Evolutionary conservation across 1,139 yeast genomes (phyloP).

Genomic region (Magnusiomyces clavatus): DNA sequence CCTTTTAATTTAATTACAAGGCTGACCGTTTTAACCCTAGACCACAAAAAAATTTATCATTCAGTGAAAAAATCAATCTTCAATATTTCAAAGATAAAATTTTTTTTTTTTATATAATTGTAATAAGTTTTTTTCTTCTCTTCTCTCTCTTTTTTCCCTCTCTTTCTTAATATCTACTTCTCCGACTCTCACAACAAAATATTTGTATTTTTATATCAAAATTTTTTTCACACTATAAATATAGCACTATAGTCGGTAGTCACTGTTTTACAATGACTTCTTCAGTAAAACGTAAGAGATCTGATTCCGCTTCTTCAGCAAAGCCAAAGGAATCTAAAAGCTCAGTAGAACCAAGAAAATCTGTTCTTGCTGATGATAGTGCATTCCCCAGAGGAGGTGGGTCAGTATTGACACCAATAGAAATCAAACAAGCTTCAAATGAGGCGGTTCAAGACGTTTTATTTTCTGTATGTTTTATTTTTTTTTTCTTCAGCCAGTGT

Average conservation of each 20-base stretch:
- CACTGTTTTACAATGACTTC: conserved; percentile 5
- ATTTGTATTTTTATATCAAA: too few relatives aligned
- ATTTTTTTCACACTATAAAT: not conserved
- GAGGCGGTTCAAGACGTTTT: conserved; percentile 86
- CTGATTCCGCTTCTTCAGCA: conserved; percentile 9
- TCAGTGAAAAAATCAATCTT: too few relatives aligned
- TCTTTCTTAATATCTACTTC: not conserved
- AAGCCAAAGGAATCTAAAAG: conserved; percentile 6
- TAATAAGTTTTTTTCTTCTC: not conserved
- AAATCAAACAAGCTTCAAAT: conserved; percentile 84
- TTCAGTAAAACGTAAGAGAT: conserved; percentile 10
- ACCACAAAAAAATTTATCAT: too few relatives aligned
- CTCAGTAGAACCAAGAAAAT: conserved; percentile 1
- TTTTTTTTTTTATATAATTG: not conserved
- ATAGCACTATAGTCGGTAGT: too few relatives aligned
- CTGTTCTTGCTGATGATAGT: conserved; percentile 26
- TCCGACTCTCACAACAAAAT: not conserved
- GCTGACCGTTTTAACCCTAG: not conserved
- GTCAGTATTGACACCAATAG: conserved; percentile 77
- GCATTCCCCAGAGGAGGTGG: conserved; percentile 93
- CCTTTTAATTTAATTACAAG: not conserved
- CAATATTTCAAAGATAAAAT: not conserved
- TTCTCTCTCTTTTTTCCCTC: not conserved
- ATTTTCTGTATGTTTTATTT: conserved; percentile 41
- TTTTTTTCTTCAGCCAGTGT: not conserved